Percentiles rank a stretch among this genome's conserved stretches.
phyloP scores from a whole-genome alignment of 352 stramenopile genomes.

The Phytophthora capsici region DNA sequence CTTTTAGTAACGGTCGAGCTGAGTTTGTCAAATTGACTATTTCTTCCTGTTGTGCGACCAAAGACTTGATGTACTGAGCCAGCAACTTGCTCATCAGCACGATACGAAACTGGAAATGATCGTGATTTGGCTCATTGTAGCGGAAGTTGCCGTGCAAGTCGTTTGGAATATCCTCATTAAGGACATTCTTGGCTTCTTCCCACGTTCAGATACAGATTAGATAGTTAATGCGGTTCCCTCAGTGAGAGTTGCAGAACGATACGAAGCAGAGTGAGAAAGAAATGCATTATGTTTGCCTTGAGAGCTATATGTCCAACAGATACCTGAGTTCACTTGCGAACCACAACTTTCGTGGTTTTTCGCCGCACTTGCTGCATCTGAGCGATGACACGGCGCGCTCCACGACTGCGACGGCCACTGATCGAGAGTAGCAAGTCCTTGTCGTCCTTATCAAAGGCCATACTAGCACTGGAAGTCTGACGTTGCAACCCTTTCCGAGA shows the following conservation, averaged over 20 bases:
- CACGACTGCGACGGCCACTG: slow-evolving; percentile 30
- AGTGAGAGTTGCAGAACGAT: neutral
- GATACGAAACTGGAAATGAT: slow-evolving; percentile 93
- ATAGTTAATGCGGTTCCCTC: slow-evolving; percentile 5
- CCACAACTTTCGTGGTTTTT: slow-evolving; percentile 49
- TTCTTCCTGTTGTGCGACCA: neutral
- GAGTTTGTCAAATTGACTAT: neutral
- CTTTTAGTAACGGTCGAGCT: neutral
- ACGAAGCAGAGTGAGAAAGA: slow-evolving; percentile 6
- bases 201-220: slow-evolving; percentile 57
- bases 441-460: slow-evolving; percentile 35
- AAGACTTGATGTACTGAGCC: slow-evolving; percentile 91
- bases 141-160: slow-evolving; percentile 89
- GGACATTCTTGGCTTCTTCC: slow-evolving; percentile 89
- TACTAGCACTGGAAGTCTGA: slow-evolving; percentile 38
- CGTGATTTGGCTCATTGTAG: slow-evolving; percentile 94
- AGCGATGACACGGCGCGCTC: slow-evolving; percentile 33
- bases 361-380: slow-evolving; percentile 45
- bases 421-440: slow-evolving; percentile 39
- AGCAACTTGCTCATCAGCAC: slow-evolving; percentile 91
- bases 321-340: slow-evolving; percentile 31
- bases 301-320: neutral
- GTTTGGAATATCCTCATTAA: slow-evolving; percentile 92
- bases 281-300: slow-evolving; percentile 18
- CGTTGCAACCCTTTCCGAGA: slow-evolving; percentile 42